Conservation (phyloP, 768 basidiomycete genomes). For the Amanita rubescens region DNA sequence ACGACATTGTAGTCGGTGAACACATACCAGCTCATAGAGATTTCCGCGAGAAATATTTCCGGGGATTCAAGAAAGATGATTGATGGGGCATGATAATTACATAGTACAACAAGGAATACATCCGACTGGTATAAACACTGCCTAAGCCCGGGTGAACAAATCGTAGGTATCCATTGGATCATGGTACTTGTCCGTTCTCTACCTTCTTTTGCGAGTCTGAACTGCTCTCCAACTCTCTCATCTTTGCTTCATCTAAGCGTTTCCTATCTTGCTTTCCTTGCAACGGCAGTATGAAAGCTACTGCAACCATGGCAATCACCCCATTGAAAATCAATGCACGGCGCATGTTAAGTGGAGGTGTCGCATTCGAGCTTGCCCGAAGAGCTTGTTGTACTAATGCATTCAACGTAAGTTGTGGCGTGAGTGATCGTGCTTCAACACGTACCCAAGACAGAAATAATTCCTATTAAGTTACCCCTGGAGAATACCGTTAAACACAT, state of each 20-base stretch:
- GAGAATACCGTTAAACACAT: not conserved
- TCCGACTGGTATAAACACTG: not conserved
- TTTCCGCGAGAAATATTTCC: conserved; percentile 85
- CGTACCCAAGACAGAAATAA: conserved; percentile 58
- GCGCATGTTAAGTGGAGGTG: conserved; percentile 71
- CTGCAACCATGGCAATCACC: conserved; percentile 32
- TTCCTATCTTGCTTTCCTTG: conserved; percentile 58
- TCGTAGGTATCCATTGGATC: not conserved
- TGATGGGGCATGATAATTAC: not conserved
- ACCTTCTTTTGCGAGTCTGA: not conserved
- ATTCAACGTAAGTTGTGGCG: not conserved
- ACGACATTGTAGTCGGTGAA: conserved; percentile 9
- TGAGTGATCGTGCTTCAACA: not conserved
- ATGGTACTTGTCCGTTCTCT: not conserved
- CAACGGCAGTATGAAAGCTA: conserved; percentile 40
- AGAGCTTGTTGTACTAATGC: conserved; percentile 56
- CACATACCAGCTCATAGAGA: conserved; percentile 81
- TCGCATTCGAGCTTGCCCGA: conserved; percentile 49
- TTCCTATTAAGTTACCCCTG: conserved; percentile 61
- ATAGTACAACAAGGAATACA: not conserved
- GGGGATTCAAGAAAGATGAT: conserved; percentile 54
- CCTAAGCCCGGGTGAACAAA: too few relatives aligned
- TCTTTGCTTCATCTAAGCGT: conserved; percentile 44
- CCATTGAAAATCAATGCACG: conserved; percentile 63
- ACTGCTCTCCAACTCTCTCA: conserved; percentile 22